Percentiles rank a stretch among this genome's conserved stretches.
These are phyloP conservation scores for Amanita thiersii DNA, from an alignment of 768 basidiomycete genomes.

Conservation along the genomic window DNA sequence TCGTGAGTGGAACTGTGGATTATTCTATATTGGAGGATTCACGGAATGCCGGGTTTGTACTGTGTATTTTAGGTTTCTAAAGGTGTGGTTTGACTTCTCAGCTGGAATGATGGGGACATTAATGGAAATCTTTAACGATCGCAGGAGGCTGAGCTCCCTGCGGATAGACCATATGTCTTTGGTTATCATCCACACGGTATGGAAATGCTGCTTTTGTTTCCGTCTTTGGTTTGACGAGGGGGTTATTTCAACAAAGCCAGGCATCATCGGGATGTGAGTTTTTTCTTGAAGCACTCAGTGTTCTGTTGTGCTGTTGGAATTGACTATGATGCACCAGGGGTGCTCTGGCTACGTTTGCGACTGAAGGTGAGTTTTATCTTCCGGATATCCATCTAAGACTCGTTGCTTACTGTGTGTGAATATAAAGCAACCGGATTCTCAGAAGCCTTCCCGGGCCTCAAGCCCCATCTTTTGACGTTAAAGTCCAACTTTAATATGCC, in stretches of 20 bases:
- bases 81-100: conserved; percentile 25
- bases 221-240: conserved; percentile 9
- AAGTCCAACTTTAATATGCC: conserved; percentile 87
- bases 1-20: conserved; percentile 46
- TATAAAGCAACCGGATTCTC: conserved; percentile 85
- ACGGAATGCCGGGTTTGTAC: conserved; percentile 19
- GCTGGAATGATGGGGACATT: background rate
- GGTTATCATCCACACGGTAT: conserved; percentile 97
- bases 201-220: conserved; percentile 11
- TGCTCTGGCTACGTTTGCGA: conserved; percentile 91
- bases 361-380: conserved; percentile 63
- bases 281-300: conserved; percentile 1
- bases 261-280: conserved; percentile 94
- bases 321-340: conserved; percentile 49
- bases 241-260: conserved; percentile 26
- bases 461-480: conserved; percentile 88
- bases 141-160: conserved; percentile 84
- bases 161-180: conserved; percentile 92
- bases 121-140: no score
- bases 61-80: conserved; percentile 35
- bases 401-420: conserved; percentile 3
- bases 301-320: background rate
- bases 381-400: background rate
- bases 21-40: background rate
- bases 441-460: conserved; percentile 80